These are phyloP conservation scores for Phaffia rhodozyma DNA, from an alignment of 1,284 basidiomycete genomes.

Conservation along the genomic window DNA sequence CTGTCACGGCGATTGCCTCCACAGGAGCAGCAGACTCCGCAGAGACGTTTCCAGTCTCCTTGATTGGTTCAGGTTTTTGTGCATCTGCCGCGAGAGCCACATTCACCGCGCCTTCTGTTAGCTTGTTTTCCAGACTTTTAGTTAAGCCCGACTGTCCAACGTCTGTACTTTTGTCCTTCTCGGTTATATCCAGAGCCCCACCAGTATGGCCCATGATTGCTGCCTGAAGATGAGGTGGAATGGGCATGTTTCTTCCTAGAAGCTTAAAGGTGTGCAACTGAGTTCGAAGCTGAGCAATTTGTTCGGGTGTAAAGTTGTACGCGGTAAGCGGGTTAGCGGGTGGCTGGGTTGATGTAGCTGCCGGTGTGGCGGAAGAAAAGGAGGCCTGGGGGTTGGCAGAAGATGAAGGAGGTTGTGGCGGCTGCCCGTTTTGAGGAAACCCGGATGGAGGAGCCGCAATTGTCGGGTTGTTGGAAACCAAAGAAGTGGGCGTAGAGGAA, in stretches of 20 bases:
- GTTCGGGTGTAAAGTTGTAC: slow-evolving; percentile 52
- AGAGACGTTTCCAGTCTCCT: slow-evolving; percentile 13
- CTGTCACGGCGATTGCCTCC: no score
- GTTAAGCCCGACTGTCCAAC: slow-evolving; percentile 23
- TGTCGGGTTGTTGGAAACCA: not conserved
- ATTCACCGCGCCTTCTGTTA: slow-evolving; percentile 15
- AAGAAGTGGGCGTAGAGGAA: not conserved
- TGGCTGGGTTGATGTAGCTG: slow-evolving; percentile 20
- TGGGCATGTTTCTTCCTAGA: slow-evolving; percentile 61
- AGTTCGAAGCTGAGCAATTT: slow-evolving; percentile 69
- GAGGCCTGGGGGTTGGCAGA: not conserved
- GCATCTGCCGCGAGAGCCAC: slow-evolving; percentile 16
- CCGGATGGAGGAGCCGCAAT: not conserved
- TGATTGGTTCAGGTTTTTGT: slow-evolving; percentile 12
- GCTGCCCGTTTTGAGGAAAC: not conserved
- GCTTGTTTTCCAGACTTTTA: slow-evolving; percentile 17
- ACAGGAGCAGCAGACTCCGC: no score
- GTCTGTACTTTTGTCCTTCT: not conserved
- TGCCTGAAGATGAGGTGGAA: slow-evolving; percentile 67
- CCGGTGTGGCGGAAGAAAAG: slow-evolving; percentile 13
- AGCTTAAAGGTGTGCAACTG: slow-evolving; percentile 87
- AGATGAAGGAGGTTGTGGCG: not conserved
- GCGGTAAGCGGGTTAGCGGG: slow-evolving; percentile 40
- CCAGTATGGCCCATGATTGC: slow-evolving; percentile 42
- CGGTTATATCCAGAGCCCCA: slow-evolving; percentile 11